Conservation (phyloP, 148 eudicot genomes). For the Amaranthus palmeri region DNA sequence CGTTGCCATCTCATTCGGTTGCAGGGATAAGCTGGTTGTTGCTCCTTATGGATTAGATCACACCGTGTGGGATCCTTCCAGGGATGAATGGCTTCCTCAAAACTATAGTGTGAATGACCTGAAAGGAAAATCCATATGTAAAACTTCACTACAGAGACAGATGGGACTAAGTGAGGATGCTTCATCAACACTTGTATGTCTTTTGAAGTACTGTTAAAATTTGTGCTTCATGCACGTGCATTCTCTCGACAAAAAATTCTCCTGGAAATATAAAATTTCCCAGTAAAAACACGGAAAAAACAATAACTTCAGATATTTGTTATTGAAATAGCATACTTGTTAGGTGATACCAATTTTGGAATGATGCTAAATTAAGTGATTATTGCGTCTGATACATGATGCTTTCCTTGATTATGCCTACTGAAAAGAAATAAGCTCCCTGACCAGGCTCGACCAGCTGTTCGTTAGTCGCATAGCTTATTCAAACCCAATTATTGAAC, state of each 20-base stretch:
- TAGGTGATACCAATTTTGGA: background rate
- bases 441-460: background rate
- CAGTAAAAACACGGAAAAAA: no score
- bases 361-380: background rate
- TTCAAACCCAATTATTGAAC: background rate
- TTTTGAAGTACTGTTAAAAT: background rate
- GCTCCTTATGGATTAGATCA: constrained; percentile 49
- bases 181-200: constrained; percentile 47
- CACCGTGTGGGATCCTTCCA: constrained; percentile 60
- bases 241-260: background rate
- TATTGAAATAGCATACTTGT: background rate
- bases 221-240: background rate
- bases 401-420: background rate
- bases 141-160: constrained; percentile 42
- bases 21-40: constrained; percentile 54
- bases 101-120: constrained; percentile 40
- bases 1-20: constrained; percentile 14
- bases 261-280: no score
- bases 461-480: background rate
- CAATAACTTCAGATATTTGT: background rate
- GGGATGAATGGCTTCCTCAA: constrained; percentile 44
- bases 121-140: constrained; percentile 56
- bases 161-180: constrained; percentile 34
- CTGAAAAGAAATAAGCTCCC: background rate
- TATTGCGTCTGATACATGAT: background rate